These are phyloP conservation scores for Cyclotella choctawhatcheeana DNA, from an alignment of 108 stramenopile species.

Conservation along the genomic window DNA sequence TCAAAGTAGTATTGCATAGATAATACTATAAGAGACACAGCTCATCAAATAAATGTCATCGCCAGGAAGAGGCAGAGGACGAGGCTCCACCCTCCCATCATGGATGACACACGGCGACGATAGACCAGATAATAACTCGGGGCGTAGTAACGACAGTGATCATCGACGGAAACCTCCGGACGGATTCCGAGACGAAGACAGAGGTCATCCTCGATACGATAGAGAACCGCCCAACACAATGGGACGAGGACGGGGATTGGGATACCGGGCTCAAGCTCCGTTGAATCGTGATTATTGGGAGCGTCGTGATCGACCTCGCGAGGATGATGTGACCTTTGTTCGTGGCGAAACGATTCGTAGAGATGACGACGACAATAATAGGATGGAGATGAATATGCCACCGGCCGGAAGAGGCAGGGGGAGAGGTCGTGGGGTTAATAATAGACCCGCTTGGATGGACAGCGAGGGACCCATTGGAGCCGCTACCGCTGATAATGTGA, in stretches of 20 bases:
- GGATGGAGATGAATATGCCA: background rate
- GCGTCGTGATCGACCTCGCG: background rate
- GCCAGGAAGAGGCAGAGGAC: slow-evolving; percentile 58
- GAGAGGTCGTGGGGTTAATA: slow-evolving; percentile 23
- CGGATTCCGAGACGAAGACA: background rate
- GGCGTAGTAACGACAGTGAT: background rate
- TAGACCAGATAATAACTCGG: background rate
- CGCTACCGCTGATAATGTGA: background rate
- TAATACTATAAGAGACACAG: too few species aligned
- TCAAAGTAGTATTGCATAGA: too few species aligned
- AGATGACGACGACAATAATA: too few species aligned
- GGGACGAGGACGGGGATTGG: slow-evolving; percentile 10
- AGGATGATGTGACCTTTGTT: background rate
- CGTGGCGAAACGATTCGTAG: too few species aligned
- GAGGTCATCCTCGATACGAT: background rate
- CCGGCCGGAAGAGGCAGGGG: slow-evolving; percentile 29
- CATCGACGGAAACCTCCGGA: background rate
- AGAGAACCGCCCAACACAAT: background rate
- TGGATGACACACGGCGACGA: slow-evolving; percentile 66
- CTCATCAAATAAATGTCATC: too few species aligned
- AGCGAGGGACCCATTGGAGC: slow-evolving; percentile 4
- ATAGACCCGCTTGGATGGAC: slow-evolving; percentile 45
- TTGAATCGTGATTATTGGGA: background rate
- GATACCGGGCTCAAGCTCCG: background rate
- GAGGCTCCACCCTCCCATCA: slow-evolving; percentile 68